Base-by-base conservation (phyloP, 192 early-diverging fungal genomes). In the Mycoemilia scoparia region DNA sequence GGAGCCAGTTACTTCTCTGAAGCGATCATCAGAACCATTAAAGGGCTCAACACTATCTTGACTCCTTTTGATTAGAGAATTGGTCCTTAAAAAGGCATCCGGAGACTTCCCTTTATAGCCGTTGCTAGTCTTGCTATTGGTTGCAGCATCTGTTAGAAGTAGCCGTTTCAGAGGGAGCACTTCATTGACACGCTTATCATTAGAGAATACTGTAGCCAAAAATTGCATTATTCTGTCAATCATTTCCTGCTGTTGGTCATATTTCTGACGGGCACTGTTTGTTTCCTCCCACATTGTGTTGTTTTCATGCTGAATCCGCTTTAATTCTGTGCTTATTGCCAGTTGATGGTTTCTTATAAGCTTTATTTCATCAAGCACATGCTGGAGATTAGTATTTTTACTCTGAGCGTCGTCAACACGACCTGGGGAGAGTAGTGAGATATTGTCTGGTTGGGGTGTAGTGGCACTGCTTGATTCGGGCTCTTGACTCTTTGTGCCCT, bases 221-320 rank as follows among this genome's bases (percentile, higher is more conserved):
- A 96, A 96, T 10, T 74, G 57, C 38, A 96, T 39, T 34, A 96
- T 92, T 49, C 89, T 92, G 59, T 92, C 81, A 26, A 96, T 92
- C 0, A 76, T 86, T 7, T 75, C 74, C 53, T 95, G 87, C 46
- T 95, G 89, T 23, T 76, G 59, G 25, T 76, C 74, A 54, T 89
- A 77, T 13, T 77, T 67, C 29, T 86, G 78, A 18, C 82, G 69
- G 9, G 83, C 63, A 0, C 60, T 47, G 1, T 74, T 45, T 0
- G 79, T 74, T 43, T 95, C 84, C 33, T 71, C 70, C 92, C 92
- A 97, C 15, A 97, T 51, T 29, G 73, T 57, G 52, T 82, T 76
- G 56, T 91, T 87, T 39, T 95, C 84, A 8, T 72, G 52, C 41
- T 97, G 83, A 19, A 97, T 73, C 11, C 66, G 73, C 54, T 80